phyloP scores from a whole-genome alignment of 2,329 filamentous ascomycete species.

The Trichoderma asperellum region DNA sequence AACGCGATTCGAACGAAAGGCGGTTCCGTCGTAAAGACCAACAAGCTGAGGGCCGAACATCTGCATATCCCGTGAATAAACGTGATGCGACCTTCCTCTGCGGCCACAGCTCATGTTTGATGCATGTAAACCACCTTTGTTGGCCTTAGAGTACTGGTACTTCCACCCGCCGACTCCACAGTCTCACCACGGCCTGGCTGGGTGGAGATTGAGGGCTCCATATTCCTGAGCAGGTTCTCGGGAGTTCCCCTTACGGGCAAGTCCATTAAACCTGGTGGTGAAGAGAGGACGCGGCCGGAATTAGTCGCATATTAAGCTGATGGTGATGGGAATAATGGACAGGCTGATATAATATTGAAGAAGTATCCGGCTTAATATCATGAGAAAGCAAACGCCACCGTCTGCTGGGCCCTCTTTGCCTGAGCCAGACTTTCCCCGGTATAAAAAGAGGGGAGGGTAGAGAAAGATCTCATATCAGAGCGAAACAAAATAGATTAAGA shows the following conservation, averaged over 20 bases:
- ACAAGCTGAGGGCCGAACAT: constrained; percentile 1
- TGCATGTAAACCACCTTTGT: constrained; percentile 17
- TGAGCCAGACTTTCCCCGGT: background rate
- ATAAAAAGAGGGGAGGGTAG: background rate
- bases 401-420: background rate
- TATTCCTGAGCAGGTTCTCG: constrained; percentile 14
- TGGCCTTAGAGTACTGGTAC: constrained; percentile 28
- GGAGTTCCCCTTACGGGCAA: constrained; percentile 8
- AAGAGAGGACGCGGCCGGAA: background rate
- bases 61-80: constrained; percentile 27
- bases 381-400: background rate
- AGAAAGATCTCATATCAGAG: background rate
- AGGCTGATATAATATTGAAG: background rate
- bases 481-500: background rate
- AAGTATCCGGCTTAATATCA: background rate
- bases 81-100: constrained; percentile 27
- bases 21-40: constrained; percentile 5
- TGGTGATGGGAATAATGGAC: background rate
- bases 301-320: background rate
- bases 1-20: constrained; percentile 5
- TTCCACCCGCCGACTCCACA: background rate
- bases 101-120: background rate
- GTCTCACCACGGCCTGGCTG: background rate
- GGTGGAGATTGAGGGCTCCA: constrained; percentile 11
- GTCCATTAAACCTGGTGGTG: background rate